These are phyloP conservation scores for Xylaria flabelliformis DNA, from an alignment of 495 filamentous ascomycete species.

Conservation along the genomic window DNA sequence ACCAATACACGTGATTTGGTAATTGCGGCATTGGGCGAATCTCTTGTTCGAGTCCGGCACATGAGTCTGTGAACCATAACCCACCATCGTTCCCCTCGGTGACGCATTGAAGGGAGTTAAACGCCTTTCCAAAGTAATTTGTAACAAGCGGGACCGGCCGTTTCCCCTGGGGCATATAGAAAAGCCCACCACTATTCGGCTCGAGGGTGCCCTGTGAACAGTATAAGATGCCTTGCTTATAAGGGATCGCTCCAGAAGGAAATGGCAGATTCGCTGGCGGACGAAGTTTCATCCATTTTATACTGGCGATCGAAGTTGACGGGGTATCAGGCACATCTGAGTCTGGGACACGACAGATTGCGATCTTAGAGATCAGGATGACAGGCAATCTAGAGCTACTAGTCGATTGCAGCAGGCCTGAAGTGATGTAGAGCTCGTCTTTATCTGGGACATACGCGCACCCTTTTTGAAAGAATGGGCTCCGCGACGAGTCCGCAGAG, in stretches of 20 bases:
- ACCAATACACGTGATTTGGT: slow-evolving; percentile 56
- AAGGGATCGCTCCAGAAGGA: slow-evolving; percentile 57
- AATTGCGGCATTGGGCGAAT: slow-evolving; percentile 51
- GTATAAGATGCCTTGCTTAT: slow-evolving; percentile 43
- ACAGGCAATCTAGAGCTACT: slow-evolving; percentile 46
- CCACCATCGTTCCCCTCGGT: slow-evolving; percentile 45
- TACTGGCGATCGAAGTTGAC: slow-evolving; percentile 23
- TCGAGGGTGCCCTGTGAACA: slow-evolving; percentile 60
- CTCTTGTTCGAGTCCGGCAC: slow-evolving; percentile 48
- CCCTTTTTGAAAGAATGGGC: slow-evolving; percentile 65
- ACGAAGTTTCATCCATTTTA: slow-evolving; percentile 54
- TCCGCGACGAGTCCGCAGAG: slow-evolving; percentile 41
- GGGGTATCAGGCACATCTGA: slow-evolving; percentile 6
- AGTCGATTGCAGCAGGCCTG: slow-evolving; percentile 54
- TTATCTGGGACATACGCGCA: slow-evolving; percentile 54
- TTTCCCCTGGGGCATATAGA: slow-evolving; percentile 50
- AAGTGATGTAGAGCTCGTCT: slow-evolving; percentile 64
- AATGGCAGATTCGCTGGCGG: slow-evolving; percentile 56
- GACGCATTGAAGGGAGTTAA: slow-evolving; percentile 57
- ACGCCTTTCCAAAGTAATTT: slow-evolving; percentile 49
- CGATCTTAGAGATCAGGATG: slow-evolving; percentile 51
- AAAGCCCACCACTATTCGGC: slow-evolving; percentile 56
- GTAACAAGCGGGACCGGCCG: slow-evolving; percentile 47
- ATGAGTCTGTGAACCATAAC: slow-evolving; percentile 60
- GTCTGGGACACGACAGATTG: slow-evolving; percentile 35